Evolutionary conservation across 2,329 filamentous ascomycete species (phyloP), one percentile per base, ranked within the genome.

Genomic region (Pleurostoma richardsiae): DNA sequence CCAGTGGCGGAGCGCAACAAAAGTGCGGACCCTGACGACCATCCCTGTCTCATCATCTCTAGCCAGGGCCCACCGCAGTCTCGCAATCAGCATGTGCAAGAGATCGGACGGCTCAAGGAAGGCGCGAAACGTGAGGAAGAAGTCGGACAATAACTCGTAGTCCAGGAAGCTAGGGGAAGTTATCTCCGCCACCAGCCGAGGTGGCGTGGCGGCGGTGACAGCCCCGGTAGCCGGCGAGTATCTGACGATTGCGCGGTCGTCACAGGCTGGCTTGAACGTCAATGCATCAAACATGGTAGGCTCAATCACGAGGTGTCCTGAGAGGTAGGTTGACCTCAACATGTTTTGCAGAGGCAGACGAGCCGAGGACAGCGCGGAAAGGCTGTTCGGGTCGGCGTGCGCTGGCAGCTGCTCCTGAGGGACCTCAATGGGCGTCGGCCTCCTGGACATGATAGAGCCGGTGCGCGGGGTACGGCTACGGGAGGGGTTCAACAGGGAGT

Each of bases 1-100:
- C 94, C 94, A 99, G 66, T 99, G 94, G 47, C 94, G 83, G 40
- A 97, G 76, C 6, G 94, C 94, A 29, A 96, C 94, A 69, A 97
- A 99, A 0, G 91, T 95, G 39, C 94, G 82, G 11, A 99, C 95
- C 43, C 92, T 83, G n/a, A 96, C 94, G 44, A 99, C 89, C 61
- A 90, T 88, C 38, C 94, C 94, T 48, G 85, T 83, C 62, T 96
- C 90, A 60, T 95, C 89, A 41, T 79, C 72, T 46, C 88, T 80
- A 42, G 80, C 80, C 42, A 96, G 76, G 1, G 94, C 90, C 94
- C 94, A 99, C 54, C 84, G 78, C 44, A 99, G 70, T 19, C 94
- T 82, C 3, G 91, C 86, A 52, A 97, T 77, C 11, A 99, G 76
- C 74, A 96, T 90, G 41, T 84, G 82, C 27, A 96, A 76, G 4